Percentiles rank a stretch among this genome's conserved stretches.
These are phyloP conservation scores for Maudiozyma serrabonitensis DNA, from an alignment of 805 yeast genomes.

Conservation along the genomic window DNA sequence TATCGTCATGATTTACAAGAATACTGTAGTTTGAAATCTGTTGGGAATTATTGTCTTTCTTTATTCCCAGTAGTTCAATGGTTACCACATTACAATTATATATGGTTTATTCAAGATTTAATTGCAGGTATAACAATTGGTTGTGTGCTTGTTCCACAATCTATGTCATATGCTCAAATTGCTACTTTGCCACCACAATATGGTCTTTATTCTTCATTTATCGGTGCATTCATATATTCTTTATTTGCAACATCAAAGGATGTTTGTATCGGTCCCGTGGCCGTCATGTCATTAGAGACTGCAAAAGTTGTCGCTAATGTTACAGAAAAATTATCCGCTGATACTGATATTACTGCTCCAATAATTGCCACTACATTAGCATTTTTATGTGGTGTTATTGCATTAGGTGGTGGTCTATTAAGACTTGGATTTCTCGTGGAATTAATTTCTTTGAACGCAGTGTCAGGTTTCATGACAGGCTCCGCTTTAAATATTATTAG, in stretches of 20 bases:
- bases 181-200: conserved; percentile 76
- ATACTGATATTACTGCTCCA: conserved; percentile 40
- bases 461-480: conserved; percentile 90
- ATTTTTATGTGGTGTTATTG: conserved; percentile 75
- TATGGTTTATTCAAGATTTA: conserved; percentile 74
- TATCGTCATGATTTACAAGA: conserved; percentile 14
- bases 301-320: conserved; percentile 67
- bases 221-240: conserved; percentile 82
- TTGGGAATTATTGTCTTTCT: conserved; percentile 44
- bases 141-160: conserved; percentile 85
- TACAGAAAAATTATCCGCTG: conserved; percentile 37
- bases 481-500: conserved; percentile 74
- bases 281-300: conserved; percentile 85
- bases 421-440: conserved; percentile 84
- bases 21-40: conserved; percentile 27
- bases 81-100: conserved; percentile 72
- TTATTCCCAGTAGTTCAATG: conserved; percentile 75
- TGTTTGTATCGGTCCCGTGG: conserved; percentile 94
- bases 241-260: conserved; percentile 92
- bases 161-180: conserved; percentile 87
- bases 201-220: conserved; percentile 85
- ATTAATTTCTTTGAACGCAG: conserved; percentile 83
- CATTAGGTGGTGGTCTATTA: conserved; percentile 71
- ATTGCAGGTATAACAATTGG: conserved; percentile 94
- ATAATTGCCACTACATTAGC: conserved; percentile 73